phyloP scores from a whole-genome alignment of 2,329 filamentous ascomycete genomes.

The Penicillium sp. region DNA sequence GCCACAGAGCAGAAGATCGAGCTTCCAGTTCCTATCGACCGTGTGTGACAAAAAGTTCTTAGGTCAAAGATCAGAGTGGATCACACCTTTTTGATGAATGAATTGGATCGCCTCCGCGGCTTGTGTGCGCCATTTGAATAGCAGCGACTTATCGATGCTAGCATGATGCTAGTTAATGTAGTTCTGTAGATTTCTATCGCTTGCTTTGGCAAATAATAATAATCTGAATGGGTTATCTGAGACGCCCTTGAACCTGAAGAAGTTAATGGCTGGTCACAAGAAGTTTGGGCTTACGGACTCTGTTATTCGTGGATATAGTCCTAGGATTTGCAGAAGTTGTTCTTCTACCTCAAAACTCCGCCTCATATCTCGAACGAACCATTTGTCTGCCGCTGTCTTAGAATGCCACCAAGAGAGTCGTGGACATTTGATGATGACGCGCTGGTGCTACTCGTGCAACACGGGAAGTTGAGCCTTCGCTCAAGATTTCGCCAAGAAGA shows the following conservation, averaged over 20 bases:
- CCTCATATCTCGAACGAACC: background rate
- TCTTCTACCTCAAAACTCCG: background rate
- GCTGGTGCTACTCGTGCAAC: constrained; percentile 9
- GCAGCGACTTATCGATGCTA: constrained; percentile 18
- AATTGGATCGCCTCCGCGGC: constrained; percentile 31
- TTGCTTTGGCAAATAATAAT: background rate
- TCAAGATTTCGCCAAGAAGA: constrained; percentile 5
- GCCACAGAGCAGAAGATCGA: constrained; percentile 36
- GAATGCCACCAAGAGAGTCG: background rate
- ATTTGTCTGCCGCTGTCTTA: background rate
- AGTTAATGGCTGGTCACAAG: background rate
- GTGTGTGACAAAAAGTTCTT: constrained; percentile 35
- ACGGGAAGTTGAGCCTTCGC: constrained; percentile 12
- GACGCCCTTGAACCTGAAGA: background rate
- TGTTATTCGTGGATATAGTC: background rate
- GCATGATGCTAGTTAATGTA: constrained; percentile 18
- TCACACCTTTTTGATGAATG: constrained; percentile 33
- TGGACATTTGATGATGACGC: constrained; percentile 13
- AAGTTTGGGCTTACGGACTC: background rate
- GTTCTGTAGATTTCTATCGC: constrained; percentile 25
- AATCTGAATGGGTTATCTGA: constrained; percentile 10
- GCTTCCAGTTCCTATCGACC: constrained; percentile 17
- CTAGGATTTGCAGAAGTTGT: background rate
- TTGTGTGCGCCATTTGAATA: constrained; percentile 31
- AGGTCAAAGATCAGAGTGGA: constrained; percentile 38